These are phyloP conservation scores for Orbilia brochopaga DNA, from an alignment of 2,329 filamentous ascomycete genomes.

Conservation along the genomic window DNA sequence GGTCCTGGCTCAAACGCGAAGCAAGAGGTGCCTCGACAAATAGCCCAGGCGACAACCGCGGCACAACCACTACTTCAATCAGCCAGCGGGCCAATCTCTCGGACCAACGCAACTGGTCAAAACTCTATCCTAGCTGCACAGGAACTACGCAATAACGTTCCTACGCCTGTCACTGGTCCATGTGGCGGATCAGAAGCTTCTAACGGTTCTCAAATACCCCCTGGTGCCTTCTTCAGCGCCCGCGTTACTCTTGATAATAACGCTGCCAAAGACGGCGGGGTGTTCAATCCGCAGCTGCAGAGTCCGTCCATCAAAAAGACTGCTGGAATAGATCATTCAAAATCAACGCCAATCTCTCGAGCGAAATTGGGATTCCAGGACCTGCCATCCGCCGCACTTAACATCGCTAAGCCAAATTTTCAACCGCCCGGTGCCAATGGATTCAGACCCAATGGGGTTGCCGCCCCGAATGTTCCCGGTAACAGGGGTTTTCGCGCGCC, in stretches of 20 bases:
- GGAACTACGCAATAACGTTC: constrained; percentile 33
- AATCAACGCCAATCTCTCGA: constrained; percentile 54
- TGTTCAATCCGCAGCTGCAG: constrained; percentile 54
- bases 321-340: constrained; percentile 54
- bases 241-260: constrained; percentile 52
- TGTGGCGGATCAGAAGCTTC: constrained; percentile 33
- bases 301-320: constrained; percentile 54
- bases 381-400: constrained; percentile 14
- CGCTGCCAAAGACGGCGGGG: constrained; percentile 45
- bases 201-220: constrained; percentile 48
- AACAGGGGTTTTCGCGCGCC: constrained; percentile 38
- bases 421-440: constrained; percentile 51
- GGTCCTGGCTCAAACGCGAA: constrained; percentile 14
- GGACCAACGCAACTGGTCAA: constrained; percentile 3
- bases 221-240: constrained; percentile 53
- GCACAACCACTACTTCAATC: constrained; percentile 11
- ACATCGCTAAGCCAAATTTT: constrained; percentile 52
- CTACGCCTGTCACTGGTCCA: constrained; percentile 36
- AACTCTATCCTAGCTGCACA: neutral
- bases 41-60: constrained; percentile 22
- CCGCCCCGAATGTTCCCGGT: constrained; percentile 28
- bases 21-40: constrained; percentile 34
- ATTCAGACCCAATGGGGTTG: constrained; percentile 39
- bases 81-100: constrained; percentile 17
- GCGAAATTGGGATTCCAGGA: constrained; percentile 51